Conservation (phyloP, 1,139 yeast species). For the Pichia sp. region DNA sequence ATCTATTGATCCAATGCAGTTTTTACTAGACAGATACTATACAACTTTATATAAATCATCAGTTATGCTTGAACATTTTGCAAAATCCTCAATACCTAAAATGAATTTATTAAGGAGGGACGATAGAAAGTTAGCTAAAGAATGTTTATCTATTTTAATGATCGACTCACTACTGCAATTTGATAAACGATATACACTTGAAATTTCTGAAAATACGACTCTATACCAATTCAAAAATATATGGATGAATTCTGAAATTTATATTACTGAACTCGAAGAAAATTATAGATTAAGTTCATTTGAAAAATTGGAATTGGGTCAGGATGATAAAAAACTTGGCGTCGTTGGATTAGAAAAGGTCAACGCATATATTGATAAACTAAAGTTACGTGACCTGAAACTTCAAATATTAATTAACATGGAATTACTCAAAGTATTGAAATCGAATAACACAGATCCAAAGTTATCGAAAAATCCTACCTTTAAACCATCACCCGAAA, state of each 20-base stretch:
- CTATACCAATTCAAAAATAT: not conserved
- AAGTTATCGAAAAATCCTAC: not conserved
- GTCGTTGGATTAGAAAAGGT: not conserved
- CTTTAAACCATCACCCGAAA: not conserved
- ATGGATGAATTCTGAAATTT: slow-evolving; percentile 4
- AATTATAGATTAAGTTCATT: slow-evolving; percentile 10
- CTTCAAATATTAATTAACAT: slow-evolving; percentile 25
- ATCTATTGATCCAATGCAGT: slow-evolving; percentile 23
- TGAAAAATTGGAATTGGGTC: not conserved
- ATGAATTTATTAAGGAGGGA: slow-evolving; percentile 23
- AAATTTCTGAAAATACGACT: not conserved
- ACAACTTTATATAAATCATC: slow-evolving; percentile 18
- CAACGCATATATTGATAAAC: slow-evolving; percentile 7
- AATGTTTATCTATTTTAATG: slow-evolving; percentile 18
- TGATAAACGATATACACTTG: slow-evolving; percentile 20
- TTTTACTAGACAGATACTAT: slow-evolving; percentile 15
- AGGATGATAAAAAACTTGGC: not conserved
- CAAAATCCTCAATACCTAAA: slow-evolving; percentile 26
- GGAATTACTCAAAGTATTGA: slow-evolving; percentile 22
- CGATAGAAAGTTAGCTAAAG: slow-evolving; percentile 17
- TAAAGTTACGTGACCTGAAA: slow-evolving; percentile 25
- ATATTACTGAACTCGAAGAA: slow-evolving; percentile 15
- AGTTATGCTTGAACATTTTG: slow-evolving; percentile 24
- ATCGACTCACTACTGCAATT: slow-evolving; percentile 18
- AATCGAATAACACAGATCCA: not conserved